phyloP scores from a whole-genome alignment of 139 green algal genomes.

The Coccomyxa sp. region DNA sequence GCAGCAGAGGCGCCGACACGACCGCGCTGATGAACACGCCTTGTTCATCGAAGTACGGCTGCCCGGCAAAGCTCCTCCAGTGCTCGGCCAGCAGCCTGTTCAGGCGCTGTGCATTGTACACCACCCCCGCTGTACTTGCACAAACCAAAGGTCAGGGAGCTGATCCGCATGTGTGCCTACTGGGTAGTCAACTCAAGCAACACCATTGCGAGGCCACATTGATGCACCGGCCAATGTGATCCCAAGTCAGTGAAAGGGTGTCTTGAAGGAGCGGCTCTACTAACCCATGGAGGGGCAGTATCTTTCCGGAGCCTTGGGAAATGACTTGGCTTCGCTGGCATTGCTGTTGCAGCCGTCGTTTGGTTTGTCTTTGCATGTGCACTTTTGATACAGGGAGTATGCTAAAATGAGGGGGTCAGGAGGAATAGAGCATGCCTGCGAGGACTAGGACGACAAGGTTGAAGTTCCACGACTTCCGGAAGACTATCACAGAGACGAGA shows the following conservation, averaged over 20 bases:
- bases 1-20: slow-evolving; percentile 40
- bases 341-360: neutral
- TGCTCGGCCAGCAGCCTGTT: slow-evolving; percentile 29
- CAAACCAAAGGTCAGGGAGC: neutral
- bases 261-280: neutral
- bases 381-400: neutral
- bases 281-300: neutral
- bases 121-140: slow-evolving; percentile 22
- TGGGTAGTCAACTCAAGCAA: neutral
- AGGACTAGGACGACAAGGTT: slow-evolving; percentile 26
- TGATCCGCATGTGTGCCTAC: neutral
- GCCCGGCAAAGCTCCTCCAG: slow-evolving; percentile 40
- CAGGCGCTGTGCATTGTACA: slow-evolving; percentile 44
- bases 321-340: neutral
- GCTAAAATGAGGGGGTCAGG: neutral
- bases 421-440: slow-evolving; percentile 11
- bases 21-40: slow-evolving; percentile 46
- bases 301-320: too few species aligned
- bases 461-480: slow-evolving; percentile 16
- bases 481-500: slow-evolving; percentile 26
- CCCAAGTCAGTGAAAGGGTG: too few species aligned
- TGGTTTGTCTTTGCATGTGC: neutral
- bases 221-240: neutral
- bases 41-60: slow-evolving; percentile 53
- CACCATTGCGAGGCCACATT: neutral